Percentiles rank a stretch among this genome's conserved stretches.
phyloP scores from a whole-genome alignment of 176 grass and related monocot genomes.

The Oryza nivara region DNA sequence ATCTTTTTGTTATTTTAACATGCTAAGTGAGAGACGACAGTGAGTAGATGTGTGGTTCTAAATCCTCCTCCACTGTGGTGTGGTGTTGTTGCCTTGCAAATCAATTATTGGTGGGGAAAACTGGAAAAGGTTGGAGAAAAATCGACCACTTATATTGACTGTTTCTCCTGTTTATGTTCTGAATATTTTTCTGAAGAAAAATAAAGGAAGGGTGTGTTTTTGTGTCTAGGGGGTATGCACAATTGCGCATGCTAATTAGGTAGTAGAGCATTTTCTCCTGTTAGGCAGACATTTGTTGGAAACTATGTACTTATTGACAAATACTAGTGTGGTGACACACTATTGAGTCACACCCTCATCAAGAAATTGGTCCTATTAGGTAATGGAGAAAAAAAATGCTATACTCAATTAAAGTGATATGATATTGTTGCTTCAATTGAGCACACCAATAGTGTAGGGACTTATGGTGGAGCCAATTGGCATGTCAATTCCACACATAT shows the following conservation, averaged over 20 bases:
- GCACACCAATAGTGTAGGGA: constrained; percentile 19
- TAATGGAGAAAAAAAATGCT: neutral
- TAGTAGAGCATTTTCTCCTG: constrained; percentile 42
- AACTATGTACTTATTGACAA: constrained; percentile 33
- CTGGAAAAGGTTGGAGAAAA: constrained; percentile 25
- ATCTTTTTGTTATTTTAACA: constrained; percentile 49
- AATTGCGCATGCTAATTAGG: constrained; percentile 41
- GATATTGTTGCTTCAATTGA: constrained; percentile 2
- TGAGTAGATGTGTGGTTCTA: constrained; percentile 32
- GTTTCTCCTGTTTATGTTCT: neutral
- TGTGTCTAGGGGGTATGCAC: constrained; percentile 19
- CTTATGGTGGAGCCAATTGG: constrained; percentile 13
- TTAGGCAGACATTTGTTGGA: constrained; percentile 46
- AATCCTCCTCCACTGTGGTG: constrained; percentile 23
- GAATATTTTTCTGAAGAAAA: neutral
- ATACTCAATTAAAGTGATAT: constrained; percentile 7
- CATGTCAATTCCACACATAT: constrained; percentile 28
- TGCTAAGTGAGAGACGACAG: constrained; percentile 11
- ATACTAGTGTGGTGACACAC: neutral
- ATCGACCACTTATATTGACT: constrained; percentile 36
- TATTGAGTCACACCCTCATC: constrained; percentile 13
- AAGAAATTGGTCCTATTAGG: constrained; percentile 4
- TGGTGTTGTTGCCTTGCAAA: constrained; percentile 1
- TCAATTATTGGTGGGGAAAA: constrained; percentile 53
- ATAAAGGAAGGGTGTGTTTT: neutral